Conservation (phyloP, 106 monocot genomes). For the Allium fistulosum region DNA sequence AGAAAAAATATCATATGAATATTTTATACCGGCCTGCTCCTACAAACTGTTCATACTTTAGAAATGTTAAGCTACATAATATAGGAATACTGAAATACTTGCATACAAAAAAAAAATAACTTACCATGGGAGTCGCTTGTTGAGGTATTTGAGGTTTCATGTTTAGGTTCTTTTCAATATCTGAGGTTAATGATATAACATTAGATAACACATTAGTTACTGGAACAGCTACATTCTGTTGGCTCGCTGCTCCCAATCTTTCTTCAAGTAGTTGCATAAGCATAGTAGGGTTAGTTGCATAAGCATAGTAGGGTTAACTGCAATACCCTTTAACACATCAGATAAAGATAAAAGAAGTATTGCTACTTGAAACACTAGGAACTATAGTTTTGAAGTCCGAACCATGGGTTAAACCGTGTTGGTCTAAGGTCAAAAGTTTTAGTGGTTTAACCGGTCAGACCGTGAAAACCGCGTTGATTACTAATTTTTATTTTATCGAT, state of each 20-base stretch:
- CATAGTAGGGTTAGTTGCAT: conserved; percentile 44
- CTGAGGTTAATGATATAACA: conserved; percentile 7
- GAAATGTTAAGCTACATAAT: not conserved
- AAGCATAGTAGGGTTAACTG: conserved; percentile 70
- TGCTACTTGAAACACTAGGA: conserved; percentile 3
- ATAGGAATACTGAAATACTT: not conserved
- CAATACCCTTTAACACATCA: conserved; percentile 58
- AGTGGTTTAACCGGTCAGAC: no score
- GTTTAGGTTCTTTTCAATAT: conserved; percentile 12
- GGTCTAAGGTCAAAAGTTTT: no score
- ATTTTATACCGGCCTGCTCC: no score
- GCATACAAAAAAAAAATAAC: not conserved
- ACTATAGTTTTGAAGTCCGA: no score
- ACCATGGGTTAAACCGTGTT: no score
- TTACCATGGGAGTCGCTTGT: conserved; percentile 31
- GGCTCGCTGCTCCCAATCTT: conserved; percentile 30
- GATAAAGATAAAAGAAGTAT: conserved; percentile 23
- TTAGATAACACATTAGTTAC: conserved; percentile 11
- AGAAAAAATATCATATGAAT: not conserved
- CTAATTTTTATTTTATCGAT: no score
- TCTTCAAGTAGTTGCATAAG: conserved; percentile 26
- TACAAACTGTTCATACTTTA: not conserved
- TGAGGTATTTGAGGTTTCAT: conserved; percentile 18
- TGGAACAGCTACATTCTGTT: conserved; percentile 8
- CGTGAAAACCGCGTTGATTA: no score